phyloP scores from a whole-genome alignment of 768 basidiomycete genomes.

The Cyathus striatus region DNA sequence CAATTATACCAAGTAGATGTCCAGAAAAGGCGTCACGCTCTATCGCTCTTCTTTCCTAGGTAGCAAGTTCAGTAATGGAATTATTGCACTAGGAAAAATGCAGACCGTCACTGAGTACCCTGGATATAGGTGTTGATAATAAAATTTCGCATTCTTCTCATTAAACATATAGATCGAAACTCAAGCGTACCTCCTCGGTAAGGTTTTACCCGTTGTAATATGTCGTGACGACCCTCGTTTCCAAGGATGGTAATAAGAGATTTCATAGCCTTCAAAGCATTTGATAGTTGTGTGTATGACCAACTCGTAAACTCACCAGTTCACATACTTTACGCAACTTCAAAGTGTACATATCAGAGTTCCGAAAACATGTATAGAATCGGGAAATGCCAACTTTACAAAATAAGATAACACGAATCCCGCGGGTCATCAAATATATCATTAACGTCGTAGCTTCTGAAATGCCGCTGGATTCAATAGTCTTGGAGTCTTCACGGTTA shows the following conservation, averaged over 20 bases:
- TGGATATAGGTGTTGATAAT: no score
- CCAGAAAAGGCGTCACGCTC: conserved; percentile 87
- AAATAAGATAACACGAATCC: conserved; percentile 81
- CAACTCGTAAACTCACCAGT: conserved; percentile 47
- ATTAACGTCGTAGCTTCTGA: conserved; percentile 68
- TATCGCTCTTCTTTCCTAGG: conserved; percentile 77
- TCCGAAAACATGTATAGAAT: not conserved
- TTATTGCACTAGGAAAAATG: no score
- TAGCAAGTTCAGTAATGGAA: not conserved
- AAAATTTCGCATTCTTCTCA: no score
- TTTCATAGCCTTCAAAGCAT: conserved; percentile 59
- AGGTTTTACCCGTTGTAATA: conserved; percentile 70
- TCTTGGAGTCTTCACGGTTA: conserved; percentile 30
- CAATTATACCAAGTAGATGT: conserved; percentile 76
- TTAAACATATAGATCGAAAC: not conserved
- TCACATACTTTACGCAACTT: conserved; percentile 83
- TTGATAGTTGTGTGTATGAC: not conserved
- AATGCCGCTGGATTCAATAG: conserved; percentile 42
- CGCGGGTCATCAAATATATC: conserved; percentile 77
- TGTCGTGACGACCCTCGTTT: conserved; percentile 70
- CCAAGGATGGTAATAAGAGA: conserved; percentile 65
- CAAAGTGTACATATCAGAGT: not conserved
- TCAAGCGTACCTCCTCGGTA: conserved; percentile 70
- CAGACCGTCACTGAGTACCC: no score
- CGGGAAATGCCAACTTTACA: conserved; percentile 53